phyloP scores from a whole-genome alignment of 768 basidiomycete species.

The Lactifluus pinguis region DNA sequence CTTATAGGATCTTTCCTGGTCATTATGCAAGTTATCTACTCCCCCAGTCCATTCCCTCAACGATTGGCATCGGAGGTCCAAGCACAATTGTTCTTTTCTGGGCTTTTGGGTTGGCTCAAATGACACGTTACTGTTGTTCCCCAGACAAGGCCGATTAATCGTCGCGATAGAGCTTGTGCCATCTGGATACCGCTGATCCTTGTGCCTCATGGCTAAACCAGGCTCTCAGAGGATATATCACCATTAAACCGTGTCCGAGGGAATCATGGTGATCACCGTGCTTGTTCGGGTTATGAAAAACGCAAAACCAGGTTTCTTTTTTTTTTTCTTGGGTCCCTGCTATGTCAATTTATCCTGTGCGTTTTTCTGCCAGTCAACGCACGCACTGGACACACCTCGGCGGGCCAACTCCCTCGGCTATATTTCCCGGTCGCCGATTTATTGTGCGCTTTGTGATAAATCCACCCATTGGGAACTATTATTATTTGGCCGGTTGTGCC shows the following conservation, averaged over 20 bases:
- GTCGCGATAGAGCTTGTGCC: neutral
- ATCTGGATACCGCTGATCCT: neutral
- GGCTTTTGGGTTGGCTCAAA: neutral
- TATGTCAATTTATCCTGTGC: neutral
- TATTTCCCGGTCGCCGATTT: neutral
- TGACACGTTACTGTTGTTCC: neutral
- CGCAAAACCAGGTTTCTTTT: neutral
- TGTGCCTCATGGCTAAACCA: neutral
- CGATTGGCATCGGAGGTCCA: neutral
- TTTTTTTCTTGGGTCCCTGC: neutral
- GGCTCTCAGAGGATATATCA: neutral
- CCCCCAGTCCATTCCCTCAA: no score
- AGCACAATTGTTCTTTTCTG: neutral
- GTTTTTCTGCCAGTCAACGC: neutral
- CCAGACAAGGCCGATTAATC: neutral
- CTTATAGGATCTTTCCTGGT: neutral
- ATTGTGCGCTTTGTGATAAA: neutral
- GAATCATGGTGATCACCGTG: neutral
- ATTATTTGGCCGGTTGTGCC: neutral
- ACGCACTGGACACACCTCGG: no score
- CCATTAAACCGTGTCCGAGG: neutral
- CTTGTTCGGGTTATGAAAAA: neutral
- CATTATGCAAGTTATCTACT: neutral
- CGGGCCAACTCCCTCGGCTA: neutral
- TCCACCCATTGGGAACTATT: neutral